Base-by-base conservation (phyloP, 2,329 filamentous ascomycete species). In the Rhynchosporium graminicola region DNA sequence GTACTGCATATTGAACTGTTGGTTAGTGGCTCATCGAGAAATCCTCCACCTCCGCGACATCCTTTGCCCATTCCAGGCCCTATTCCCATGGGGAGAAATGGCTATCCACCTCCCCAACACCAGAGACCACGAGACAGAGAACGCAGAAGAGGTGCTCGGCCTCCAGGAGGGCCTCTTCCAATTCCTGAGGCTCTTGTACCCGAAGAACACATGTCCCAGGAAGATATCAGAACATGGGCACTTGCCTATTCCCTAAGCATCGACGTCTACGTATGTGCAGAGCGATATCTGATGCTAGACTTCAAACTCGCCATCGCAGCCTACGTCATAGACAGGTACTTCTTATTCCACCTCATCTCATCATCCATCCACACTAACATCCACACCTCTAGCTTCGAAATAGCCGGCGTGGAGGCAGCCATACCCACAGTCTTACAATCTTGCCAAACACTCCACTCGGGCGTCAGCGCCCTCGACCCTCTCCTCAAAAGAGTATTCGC, bases 401-500 rank as follows among this genome's bases (percentile, higher is more conserved):
- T 71, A 20, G 71, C 68, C 36, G 71, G 71, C 12, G 51, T 72
- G 8, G 68, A 71, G 40, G 71, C 71, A 29, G 71, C 71, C 7
- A 60, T 70, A 45, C 71, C 71, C 28, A 52, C 68, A 46, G 77
- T 82, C 4, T 72, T 82, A 26, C 69, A 71, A 57, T 74, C 80
- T 10, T 82, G 79, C 67, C 71, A 71, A 15, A 78, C 76, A 66
- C 73, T 82, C 10, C 76, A 77, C 66, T 70, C 73, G 55, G 78
- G 77, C 6, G 74, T 82, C n/a, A 76, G 77, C 42, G 75, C 77
- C 61, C 71, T 72, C 9, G 80, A 82, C 60, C 68, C 71, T 0
- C 68, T 82, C 46, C 73, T 82, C 55, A 78, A 76, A 63, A 82
- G 82, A 77, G 70, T 82, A 12, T 78, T 81, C 65, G 79, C 80